These are phyloP conservation scores for Amborella trichopoda DNA, from an alignment of 164 flowering plant genomes.

Conservation along the genomic window DNA sequence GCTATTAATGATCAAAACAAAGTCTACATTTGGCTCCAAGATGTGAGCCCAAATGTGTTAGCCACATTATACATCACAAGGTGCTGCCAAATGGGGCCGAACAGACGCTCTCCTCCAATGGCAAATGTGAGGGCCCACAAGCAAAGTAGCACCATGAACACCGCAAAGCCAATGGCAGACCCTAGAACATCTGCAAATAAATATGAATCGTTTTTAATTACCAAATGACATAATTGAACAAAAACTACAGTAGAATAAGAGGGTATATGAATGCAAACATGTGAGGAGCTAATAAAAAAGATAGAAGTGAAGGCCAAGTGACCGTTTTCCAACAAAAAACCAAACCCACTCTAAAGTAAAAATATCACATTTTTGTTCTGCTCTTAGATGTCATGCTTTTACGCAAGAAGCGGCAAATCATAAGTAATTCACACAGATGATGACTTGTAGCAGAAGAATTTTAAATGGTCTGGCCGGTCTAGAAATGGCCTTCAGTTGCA, in stretches of 20 bases:
- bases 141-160: constrained; percentile 37
- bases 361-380: neutral
- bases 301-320: neutral
- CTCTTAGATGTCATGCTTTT: too few species aligned
- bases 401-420: too few species aligned
- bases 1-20: too few species aligned
- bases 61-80: constrained; percentile 85
- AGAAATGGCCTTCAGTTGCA: too few species aligned
- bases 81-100: constrained; percentile 62
- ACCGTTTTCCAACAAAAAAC: neutral
- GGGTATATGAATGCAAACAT: too few species aligned
- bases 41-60: constrained; percentile 44
- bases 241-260: too few species aligned
- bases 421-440: too few species aligned
- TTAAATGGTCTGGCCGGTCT: too few species aligned
- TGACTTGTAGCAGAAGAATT: too few species aligned
- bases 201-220: too few species aligned
- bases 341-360: neutral
- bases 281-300: neutral
- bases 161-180: constrained; percentile 63
- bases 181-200: constrained; percentile 59
- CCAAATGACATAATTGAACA: too few species aligned
- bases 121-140: constrained; percentile 83
- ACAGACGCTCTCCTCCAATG: constrained; percentile 72
- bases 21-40: too few species aligned